Evolutionary conservation across 805 yeast species (phyloP).

Genomic region (Kuraishia piskuri): DNA sequence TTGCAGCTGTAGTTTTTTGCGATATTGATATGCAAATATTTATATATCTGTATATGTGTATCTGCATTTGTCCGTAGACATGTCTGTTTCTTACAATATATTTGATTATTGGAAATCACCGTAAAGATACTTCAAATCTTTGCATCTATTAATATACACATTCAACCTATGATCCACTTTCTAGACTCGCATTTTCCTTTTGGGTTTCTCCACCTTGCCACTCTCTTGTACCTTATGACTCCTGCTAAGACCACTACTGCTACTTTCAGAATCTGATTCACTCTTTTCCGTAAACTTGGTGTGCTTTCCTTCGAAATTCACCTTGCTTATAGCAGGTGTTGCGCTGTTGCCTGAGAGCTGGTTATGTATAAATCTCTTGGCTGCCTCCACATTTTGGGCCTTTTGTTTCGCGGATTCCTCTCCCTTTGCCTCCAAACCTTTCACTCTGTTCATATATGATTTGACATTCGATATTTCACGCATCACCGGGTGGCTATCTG

Average conservation of each 20-base stretch:
- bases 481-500: constrained; percentile 55
- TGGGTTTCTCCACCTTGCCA: constrained; percentile 5
- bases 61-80: too few species aligned
- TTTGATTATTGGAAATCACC: too few species aligned
- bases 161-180: background rate
- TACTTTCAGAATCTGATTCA: constrained; percentile 6
- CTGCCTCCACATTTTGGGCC: constrained; percentile 24
- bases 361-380: constrained; percentile 34
- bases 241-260: constrained; percentile 2
- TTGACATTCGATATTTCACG: constrained; percentile 59
- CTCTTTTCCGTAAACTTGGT: constrained; percentile 32
- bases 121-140: too few species aligned
- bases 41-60: too few species aligned
- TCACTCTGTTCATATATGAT: constrained; percentile 53
- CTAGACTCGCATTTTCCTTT: constrained; percentile 2
- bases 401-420: constrained; percentile 14
- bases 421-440: constrained; percentile 24
- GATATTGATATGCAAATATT: too few species aligned
- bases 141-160: background rate
- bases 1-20: too few species aligned
- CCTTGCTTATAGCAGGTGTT: constrained; percentile 44
- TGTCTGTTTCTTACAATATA: too few species aligned
- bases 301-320: constrained; percentile 46
- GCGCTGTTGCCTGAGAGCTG: constrained; percentile 8
- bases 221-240: constrained; percentile 3